Percentiles rank a stretch among this genome's conserved stretches.
phyloP scores from a whole-genome alignment of 2,329 filamentous ascomycete genomes.

The Scorias spongiosa region DNA sequence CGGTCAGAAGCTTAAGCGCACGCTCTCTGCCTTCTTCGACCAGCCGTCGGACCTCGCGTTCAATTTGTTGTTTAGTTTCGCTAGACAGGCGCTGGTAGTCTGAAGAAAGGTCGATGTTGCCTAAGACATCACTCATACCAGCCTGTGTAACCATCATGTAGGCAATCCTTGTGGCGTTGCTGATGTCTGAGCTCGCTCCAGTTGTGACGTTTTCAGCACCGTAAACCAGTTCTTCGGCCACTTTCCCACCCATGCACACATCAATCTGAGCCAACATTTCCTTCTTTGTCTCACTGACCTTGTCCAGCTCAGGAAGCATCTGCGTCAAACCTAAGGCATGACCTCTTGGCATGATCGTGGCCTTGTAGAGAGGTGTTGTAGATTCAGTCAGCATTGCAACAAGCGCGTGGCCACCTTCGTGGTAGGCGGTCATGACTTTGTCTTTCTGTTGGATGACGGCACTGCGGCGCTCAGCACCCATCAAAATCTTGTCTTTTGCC shows the following conservation, averaged over 20 bases:
- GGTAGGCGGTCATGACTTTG: slow-evolving; percentile 89
- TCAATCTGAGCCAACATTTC: slow-evolving; percentile 73
- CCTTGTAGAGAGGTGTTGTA: slow-evolving; percentile 77
- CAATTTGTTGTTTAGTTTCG: slow-evolving; percentile 74
- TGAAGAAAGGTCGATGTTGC: slow-evolving; percentile 74
- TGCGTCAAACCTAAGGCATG: slow-evolving; percentile 75
- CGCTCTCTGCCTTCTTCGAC: slow-evolving; percentile 69
- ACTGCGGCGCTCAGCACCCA: slow-evolving; percentile 84
- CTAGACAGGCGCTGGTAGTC: slow-evolving; percentile 72
- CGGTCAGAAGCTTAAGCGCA: slow-evolving; percentile 53
- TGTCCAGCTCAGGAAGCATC: slow-evolving; percentile 79
- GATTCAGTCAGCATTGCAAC: slow-evolving; percentile 70
- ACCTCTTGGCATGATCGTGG: slow-evolving; percentile 88
- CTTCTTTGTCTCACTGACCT: slow-evolving; percentile 72
- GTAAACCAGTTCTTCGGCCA: slow-evolving; percentile 81
- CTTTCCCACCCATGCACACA: slow-evolving; percentile 70
- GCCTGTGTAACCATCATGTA: slow-evolving; percentile 78
- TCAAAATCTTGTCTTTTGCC: slow-evolving; percentile 96
- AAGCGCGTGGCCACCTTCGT: slow-evolving; percentile 89
- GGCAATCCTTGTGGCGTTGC: slow-evolving; percentile 64
- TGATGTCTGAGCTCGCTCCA: slow-evolving; percentile 71
- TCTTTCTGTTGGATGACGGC: slow-evolving; percentile 86
- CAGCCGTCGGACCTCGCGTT: slow-evolving; percentile 71
- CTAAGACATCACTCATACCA: slow-evolving; percentile 77
- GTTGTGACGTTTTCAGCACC: slow-evolving; percentile 84